These are phyloP conservation scores for Fusarium dimerum DNA, from an alignment of 2,329 filamentous ascomycete species.

Conservation along the genomic window DNA sequence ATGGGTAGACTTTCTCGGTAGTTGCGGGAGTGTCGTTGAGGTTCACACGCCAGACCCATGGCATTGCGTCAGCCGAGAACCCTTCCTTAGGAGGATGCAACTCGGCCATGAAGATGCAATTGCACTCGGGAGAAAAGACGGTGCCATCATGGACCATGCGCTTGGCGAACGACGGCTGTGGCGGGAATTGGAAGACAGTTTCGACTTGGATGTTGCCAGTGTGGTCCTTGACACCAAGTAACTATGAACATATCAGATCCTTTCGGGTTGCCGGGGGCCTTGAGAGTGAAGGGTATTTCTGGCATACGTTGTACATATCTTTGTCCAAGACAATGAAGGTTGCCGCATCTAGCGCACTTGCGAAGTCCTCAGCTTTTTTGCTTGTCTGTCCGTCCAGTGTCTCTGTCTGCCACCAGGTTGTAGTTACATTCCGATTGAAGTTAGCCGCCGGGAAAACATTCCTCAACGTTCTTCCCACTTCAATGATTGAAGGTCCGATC, in stretches of 20 bases:
- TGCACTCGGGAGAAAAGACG: conserved; percentile 16
- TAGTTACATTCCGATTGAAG: conserved; percentile 18
- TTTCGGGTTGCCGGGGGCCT: neutral
- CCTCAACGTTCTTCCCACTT: no score
- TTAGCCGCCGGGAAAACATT: conserved; percentile 14
- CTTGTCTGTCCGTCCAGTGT: neutral
- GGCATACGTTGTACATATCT: conserved; percentile 1
- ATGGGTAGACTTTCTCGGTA: conserved; percentile 18
- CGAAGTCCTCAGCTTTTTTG: neutral
- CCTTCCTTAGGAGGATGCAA: conserved; percentile 14
- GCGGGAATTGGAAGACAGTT: conserved; percentile 10
- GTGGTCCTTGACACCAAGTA: neutral
- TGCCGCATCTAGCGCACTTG: neutral
- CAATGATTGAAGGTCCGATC: no score
- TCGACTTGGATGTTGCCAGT: neutral
- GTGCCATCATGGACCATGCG: conserved; percentile 15
- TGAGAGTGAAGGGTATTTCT: no score
- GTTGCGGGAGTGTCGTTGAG: conserved; percentile 5
- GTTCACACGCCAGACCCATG: conserved; percentile 14
- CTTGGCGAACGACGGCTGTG: conserved; percentile 9
- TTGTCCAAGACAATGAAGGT: conserved; percentile 1
- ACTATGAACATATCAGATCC: neutral
- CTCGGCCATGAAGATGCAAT: conserved; percentile 17
- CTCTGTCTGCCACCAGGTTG: conserved; percentile 12
- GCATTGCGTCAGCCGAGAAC: conserved; percentile 12